Evolutionary conservation across 495 filamentous ascomycete species (phyloP).

Genomic region (Arthonia radiata): DNA sequence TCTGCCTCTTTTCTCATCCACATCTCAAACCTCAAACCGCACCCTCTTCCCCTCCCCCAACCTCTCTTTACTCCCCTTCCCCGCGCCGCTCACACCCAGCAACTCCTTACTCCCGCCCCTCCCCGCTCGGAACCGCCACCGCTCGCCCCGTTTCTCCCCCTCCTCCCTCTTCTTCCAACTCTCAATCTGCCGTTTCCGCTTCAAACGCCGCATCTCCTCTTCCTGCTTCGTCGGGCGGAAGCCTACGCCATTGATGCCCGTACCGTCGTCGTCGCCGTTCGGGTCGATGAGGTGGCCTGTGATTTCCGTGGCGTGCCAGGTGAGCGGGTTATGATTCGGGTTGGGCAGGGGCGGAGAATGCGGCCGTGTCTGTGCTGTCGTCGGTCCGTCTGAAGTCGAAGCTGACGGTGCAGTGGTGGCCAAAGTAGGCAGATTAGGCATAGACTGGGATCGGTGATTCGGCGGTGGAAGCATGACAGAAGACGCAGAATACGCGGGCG

Average conservation of each 20-base stretch:
- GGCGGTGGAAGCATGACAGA: no score
- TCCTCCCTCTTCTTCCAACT: slow-evolving; percentile 69
- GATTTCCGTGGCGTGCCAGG: slow-evolving; percentile 68
- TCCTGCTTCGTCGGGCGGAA: slow-evolving; percentile 72
- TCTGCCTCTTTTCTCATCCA: no score
- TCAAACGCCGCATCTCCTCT: slow-evolving; percentile 49
- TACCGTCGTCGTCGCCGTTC: slow-evolving; percentile 28
- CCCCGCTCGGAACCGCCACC: slow-evolving; percentile 54
- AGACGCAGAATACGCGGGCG: no score
- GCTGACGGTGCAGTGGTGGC: no score
- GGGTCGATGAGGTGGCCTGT: slow-evolving; percentile 56
- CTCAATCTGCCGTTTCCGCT: slow-evolving; percentile 53
- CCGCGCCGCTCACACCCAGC: slow-evolving; percentile 43
- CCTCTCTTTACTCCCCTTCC: slow-evolving; percentile 17
- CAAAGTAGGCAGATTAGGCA: no score
- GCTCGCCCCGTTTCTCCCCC: slow-evolving; percentile 40
- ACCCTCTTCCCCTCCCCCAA: slow-evolving; percentile 9
- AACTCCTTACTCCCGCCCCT: slow-evolving; percentile 48
- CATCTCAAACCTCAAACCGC: slow-evolving; percentile 7
- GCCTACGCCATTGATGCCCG: slow-evolving; percentile 47
- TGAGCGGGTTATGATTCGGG: slow-evolving; percentile 23
- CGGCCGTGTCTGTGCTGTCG: no score
- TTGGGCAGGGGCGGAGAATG: background rate
- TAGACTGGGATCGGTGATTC: no score
- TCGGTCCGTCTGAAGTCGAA: no score